These are phyloP conservation scores for Naganishia vishniacii DNA, from an alignment of 768 basidiomycete species.

Conservation along the genomic window DNA sequence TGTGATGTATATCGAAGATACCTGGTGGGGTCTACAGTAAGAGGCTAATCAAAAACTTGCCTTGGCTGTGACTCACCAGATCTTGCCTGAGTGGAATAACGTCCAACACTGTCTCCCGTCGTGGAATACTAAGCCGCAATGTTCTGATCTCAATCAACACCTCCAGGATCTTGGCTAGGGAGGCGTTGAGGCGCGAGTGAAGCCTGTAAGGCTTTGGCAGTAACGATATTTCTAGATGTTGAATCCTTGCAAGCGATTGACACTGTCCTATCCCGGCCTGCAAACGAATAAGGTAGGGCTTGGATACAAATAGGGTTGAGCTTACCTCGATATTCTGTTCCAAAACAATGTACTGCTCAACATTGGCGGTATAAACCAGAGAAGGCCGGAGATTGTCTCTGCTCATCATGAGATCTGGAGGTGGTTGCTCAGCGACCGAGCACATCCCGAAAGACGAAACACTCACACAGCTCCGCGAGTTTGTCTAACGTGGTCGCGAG, in stretches of 20 bases:
- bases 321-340: slow-evolving; percentile 31
- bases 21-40: slow-evolving; percentile 17
- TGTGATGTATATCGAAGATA: slow-evolving; percentile 43
- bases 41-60: not conserved
- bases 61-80: slow-evolving; percentile 31
- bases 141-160: slow-evolving; percentile 38
- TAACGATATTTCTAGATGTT: slow-evolving; percentile 43
- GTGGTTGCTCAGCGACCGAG: not conserved
- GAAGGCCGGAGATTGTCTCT: slow-evolving; percentile 42
- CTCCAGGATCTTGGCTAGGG: slow-evolving; percentile 34
- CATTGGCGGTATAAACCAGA: slow-evolving; percentile 36
- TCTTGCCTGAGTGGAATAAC: slow-evolving; percentile 44
- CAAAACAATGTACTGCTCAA: slow-evolving; percentile 34
- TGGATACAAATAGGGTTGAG: slow-evolving; percentile 3
- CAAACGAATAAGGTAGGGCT: not conserved
- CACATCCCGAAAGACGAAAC: not conserved
- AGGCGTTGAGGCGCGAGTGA: slow-evolving; percentile 39
- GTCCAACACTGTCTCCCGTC: slow-evolving; percentile 45
- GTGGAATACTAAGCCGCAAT: slow-evolving; percentile 41
- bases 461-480: slow-evolving; percentile 42
- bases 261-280: slow-evolving; percentile 34
- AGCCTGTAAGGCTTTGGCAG: slow-evolving; percentile 44
- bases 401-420: slow-evolving; percentile 41
- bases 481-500: slow-evolving; percentile 38
- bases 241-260: slow-evolving; percentile 40